Percentiles rank a stretch among this genome's conserved stretches.
phyloP scores from a whole-genome alignment of 163 green algal genomes.

The Smithsoniella earleae region DNA sequence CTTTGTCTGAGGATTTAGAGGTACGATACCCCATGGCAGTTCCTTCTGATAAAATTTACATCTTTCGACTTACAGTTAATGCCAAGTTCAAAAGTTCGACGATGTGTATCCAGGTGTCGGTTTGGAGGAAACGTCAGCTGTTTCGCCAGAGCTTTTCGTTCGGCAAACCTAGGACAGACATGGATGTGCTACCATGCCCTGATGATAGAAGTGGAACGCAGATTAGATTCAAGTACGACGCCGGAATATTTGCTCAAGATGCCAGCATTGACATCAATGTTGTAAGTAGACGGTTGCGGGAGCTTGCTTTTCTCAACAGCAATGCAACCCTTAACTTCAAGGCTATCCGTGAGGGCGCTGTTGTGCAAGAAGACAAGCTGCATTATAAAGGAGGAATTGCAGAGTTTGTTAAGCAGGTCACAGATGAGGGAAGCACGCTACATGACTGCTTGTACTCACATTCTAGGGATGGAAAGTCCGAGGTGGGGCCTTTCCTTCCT shows the following conservation, averaged over 20 bases:
- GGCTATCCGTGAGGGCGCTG: background rate
- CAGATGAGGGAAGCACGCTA: background rate
- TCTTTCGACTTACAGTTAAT: background rate
- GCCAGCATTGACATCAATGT: constrained; percentile 71
- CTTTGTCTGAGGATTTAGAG: constrained; percentile 65
- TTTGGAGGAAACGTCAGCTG: constrained; percentile 51
- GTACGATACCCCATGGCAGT: constrained; percentile 35
- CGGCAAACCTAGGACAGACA: constrained; percentile 35
- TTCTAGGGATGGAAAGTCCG: too few species aligned
- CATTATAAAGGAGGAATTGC: constrained; percentile 57
- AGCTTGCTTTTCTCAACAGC: constrained; percentile 94
- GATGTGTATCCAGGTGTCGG: constrained; percentile 38
- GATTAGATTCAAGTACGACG: constrained; percentile 80
- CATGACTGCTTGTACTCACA: constrained; percentile 27
- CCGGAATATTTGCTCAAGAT: constrained; percentile 62
- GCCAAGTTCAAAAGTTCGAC: too few species aligned
- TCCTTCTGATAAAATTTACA: background rate
- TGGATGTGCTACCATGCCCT: constrained; percentile 6
- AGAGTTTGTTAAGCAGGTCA: constrained; percentile 77
- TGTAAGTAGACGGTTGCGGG: constrained; percentile 70
- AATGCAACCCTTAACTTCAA: constrained; percentile 52
- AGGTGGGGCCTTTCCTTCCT: too few species aligned
- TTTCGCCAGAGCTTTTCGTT: constrained; percentile 47
- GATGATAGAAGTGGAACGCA: constrained; percentile 44
- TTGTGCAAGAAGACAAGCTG: constrained; percentile 50